Conservation (phyloP, 225 moss, liverwort and hornwort genomes). For the Marchantia polymorpha region DNA sequence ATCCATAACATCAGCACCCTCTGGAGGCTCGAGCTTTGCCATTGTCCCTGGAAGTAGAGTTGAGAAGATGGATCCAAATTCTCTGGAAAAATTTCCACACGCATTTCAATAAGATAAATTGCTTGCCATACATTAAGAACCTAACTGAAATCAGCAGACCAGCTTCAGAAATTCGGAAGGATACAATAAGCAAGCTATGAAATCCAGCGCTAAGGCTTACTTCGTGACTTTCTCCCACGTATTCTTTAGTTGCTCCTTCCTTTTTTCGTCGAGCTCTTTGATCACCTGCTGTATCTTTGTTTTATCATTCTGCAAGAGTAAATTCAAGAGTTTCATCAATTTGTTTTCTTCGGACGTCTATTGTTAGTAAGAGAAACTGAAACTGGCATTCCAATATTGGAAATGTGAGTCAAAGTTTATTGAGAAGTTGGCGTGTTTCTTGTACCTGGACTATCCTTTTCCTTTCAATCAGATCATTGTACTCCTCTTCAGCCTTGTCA, state of each 20-base stretch:
- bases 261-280: constrained; percentile 92
- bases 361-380: background rate
- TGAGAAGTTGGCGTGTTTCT: background rate
- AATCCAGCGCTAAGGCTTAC: constrained; percentile 38
- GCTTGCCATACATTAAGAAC: background rate
- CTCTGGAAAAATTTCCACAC: constrained; percentile 42
- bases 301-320: constrained; percentile 68
- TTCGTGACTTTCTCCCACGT: constrained; percentile 92
- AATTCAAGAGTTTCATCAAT: background rate
- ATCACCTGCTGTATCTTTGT: constrained; percentile 93
- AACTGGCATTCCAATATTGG: too few species aligned
- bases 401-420: background rate
- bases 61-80: constrained; percentile 97
- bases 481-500: constrained; percentile 92
- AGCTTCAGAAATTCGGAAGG: too few species aligned
- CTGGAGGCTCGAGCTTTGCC: constrained; percentile 88
- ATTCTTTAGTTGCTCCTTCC: constrained; percentile 69
- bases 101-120: background rate
- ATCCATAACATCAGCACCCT: constrained; percentile 75
- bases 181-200: background rate
- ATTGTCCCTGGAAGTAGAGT: constrained; percentile 85
- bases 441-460: constrained; percentile 85
- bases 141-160: background rate
- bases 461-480: constrained; percentile 74
- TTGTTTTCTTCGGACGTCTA: background rate